Base-by-base conservation (phyloP, 805 yeast species). In the Saccharomyces kudriavzevii region DNA sequence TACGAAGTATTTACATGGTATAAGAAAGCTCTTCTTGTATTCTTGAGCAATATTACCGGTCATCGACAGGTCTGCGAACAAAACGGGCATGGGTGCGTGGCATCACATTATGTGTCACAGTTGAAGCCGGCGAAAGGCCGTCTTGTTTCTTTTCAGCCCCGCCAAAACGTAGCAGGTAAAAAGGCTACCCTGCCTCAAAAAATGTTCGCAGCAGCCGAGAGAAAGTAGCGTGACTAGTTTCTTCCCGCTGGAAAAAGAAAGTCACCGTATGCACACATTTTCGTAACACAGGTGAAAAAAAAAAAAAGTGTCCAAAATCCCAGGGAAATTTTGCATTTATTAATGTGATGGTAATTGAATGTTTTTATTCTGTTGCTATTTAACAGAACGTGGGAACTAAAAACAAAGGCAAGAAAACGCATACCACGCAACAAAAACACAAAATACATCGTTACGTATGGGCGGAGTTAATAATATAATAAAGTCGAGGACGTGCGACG, bases 381-480 rank as follows among this genome's bases (percentile, higher is more conserved):
- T 35, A 35, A 35, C 22, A 35, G 40, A 22, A 35, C 40, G 9
- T 11, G 22, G 40, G 40, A 35, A 35, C 40, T 35, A 10, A n/a
- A 17, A 24, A 47, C 35, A 13, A 26, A 8, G 11, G 11, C n/a
- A 35, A 35, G 22, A n/a, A n/a, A 35, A 2, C 8, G 40, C 22
- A 35, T 5, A 9, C 10, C 22, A 20, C n/a, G 11, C 22, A 35
- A 35, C 35, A 14, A 13, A 14, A n/a, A 35, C 40, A n/a, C 2
- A 35, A 5, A 27, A n/a, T n/a, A 35, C 22, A 17, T 9, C 40
- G 26, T 25, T 25, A 47, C 17, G 6, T 27, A 56, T 56, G 59
- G 56, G 50, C 11, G 53, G 47, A 20, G 43, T 57, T 24, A 47
- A 52, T 14, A 55, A 52, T 31, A 30, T 57, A 45, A 51, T 55